Evolutionary conservation across 306 rosid species (phyloP), one percentile per base, ranked within the genome.

Genomic region (Dicorynia guianensis): DNA sequence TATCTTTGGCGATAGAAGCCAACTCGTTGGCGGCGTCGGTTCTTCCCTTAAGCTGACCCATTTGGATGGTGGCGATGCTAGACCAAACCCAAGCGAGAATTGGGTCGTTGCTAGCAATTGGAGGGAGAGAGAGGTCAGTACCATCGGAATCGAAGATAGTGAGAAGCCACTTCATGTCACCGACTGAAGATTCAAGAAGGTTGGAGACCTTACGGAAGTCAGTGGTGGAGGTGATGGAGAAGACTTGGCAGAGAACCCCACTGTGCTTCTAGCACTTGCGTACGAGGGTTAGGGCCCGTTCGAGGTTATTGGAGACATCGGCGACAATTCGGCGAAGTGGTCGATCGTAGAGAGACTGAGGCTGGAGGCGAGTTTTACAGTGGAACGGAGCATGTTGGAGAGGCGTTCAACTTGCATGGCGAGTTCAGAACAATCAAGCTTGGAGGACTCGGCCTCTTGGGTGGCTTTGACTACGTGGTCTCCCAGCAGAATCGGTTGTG

Each of bases 51-150:
- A 87, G 76, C 71, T 84, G 88, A 20, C 98, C 97, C 90, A 91
- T 80, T 55, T 91, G 98, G 13, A 91, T 81, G 1, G 93, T 78
- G 25, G 92, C 85, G 20, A 77, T 85, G 65, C 25, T 68, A 35
- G 91, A 82, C 98, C 98, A 91, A 1, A 94, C 96, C 93, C 96
- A 91, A 0, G 97, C 89, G 5, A 94, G 81, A 7, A 89, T 94
- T 0, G 97, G 97, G 76, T 91, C 94, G 61, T 85, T 89, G 67
- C 91, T 88, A 5, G 93, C 94, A 13, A 94, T 94, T 2, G 94
- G 96, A 0, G 97, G 94, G 3, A 94, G 83, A 0, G 94, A 80
- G 6, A 94, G 68, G 42, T 81, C 66, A 6, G 83, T 62, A 0
- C 86, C 97, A 8, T 87, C 91, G 4, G 89, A 85, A 55, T 91